A percentile compares a stretch with the other conserved stretches of the same genome.
Evolutionary conservation across 2,329 filamentous ascomycete genomes (phyloP).

Genomic region (Fusarium albidum): DNA sequence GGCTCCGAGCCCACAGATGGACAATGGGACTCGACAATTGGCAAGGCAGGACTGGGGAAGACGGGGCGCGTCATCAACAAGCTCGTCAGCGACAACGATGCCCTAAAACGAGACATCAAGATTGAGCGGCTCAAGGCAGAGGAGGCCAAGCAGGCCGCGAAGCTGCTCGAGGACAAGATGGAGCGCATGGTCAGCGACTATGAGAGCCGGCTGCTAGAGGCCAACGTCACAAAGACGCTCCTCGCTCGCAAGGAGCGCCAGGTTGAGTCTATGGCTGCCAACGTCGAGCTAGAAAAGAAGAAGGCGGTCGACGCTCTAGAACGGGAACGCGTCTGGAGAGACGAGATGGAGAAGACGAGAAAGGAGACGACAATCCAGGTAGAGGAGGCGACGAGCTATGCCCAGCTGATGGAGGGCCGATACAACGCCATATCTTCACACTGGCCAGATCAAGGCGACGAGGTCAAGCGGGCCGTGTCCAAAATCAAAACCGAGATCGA

Average conservation of each 20-base stretch:
- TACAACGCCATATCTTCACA: constrained; percentile 73
- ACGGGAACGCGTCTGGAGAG: constrained; percentile 68
- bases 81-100: constrained; percentile 82
- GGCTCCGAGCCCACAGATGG: constrained; percentile 46
- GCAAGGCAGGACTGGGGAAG: constrained; percentile 76
- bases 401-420: constrained; percentile 73
- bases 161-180: constrained; percentile 75
- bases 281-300: constrained; percentile 70
- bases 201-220: constrained; percentile 73
- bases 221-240: constrained; percentile 74
- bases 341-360: constrained; percentile 69
- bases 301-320: constrained; percentile 66
- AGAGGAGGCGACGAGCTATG: constrained; percentile 70
- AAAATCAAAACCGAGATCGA: constrained; percentile 63
- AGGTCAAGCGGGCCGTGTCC: constrained; percentile 61
- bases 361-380: constrained; percentile 69
- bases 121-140: constrained; percentile 72
- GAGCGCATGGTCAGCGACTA: constrained; percentile 73
- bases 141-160: constrained; percentile 74
- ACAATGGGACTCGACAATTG: constrained; percentile 72
- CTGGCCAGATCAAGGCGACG: constrained; percentile 71
- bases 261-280: constrained; percentile 71
- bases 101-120: constrained; percentile 76
- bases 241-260: constrained; percentile 78
- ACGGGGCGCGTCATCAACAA: constrained; percentile 82